phyloP scores from a whole-genome alignment of 768 basidiomycete species.

The Dictyophora rubrovolvata region DNA sequence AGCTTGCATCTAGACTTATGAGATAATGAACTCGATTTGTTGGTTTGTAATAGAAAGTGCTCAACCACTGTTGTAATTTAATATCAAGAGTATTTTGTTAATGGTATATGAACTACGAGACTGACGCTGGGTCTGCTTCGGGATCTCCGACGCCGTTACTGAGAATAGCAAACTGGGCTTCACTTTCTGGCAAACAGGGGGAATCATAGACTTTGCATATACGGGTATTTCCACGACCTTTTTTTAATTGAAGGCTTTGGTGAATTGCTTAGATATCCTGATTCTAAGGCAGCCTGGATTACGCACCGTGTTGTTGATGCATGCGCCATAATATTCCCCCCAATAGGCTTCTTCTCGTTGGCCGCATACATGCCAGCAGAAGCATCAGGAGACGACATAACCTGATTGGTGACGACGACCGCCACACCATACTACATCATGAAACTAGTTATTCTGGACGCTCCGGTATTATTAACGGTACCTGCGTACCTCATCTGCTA shows the following conservation, averaged over 20 bases:
- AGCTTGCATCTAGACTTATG: no score
- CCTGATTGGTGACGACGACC: constrained; percentile 95
- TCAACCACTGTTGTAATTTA: constrained; percentile 8
- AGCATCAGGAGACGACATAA: constrained; percentile 98
- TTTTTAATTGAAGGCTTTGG: constrained; percentile 76
- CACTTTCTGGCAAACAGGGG: constrained; percentile 93
- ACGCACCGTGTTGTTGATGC: constrained; percentile 89
- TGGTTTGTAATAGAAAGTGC: constrained; percentile 23
- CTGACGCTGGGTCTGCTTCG: constrained; percentile 56
- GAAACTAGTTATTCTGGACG: not conserved
- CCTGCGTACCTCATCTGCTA: constrained; percentile 83
- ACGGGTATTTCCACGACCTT: constrained; percentile 83
- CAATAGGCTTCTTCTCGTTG: constrained; percentile 97
- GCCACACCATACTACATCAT: constrained; percentile 82
- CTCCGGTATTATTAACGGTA: not conserved
- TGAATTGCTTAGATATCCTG: not conserved
- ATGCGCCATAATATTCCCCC: constrained; percentile 98
- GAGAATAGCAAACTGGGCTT: constrained; percentile 91
- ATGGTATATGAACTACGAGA: not conserved
- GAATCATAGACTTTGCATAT: constrained; percentile 98
- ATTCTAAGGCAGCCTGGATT: constrained; percentile 1
- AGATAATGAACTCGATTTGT: no score
- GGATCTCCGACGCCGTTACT: constrained; percentile 89
- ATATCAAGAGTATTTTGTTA: not conserved
- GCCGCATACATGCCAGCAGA: constrained; percentile 78